These are phyloP conservation scores for Pseudogymnoascus sp. DNA, from an alignment of 2,329 filamentous ascomycete genomes.

Conservation along the genomic window DNA sequence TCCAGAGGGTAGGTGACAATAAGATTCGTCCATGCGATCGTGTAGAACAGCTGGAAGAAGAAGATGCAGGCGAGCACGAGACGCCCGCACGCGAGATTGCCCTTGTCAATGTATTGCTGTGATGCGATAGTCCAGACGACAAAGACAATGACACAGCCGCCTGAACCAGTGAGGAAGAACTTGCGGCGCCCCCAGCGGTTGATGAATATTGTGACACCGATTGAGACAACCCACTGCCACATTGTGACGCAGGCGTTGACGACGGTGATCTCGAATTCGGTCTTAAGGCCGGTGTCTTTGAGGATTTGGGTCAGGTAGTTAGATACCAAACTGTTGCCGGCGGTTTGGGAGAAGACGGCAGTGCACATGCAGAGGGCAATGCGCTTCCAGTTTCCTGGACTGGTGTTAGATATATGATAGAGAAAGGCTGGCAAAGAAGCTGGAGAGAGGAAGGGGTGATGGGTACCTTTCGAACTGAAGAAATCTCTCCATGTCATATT, in stretches of 20 bases:
- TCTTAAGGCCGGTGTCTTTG: slow-evolving; percentile 33
- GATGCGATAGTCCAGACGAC: slow-evolving; percentile 36
- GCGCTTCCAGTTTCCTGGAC: slow-evolving; percentile 33
- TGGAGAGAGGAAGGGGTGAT: not conserved
- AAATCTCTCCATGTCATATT: slow-evolving; percentile 12
- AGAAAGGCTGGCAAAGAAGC: slow-evolving; percentile 21
- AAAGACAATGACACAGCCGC: slow-evolving; percentile 29
- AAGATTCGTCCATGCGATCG: slow-evolving; percentile 37
- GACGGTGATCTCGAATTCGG: slow-evolving; percentile 34
- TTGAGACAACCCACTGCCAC: slow-evolving; percentile 37
- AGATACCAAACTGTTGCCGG: slow-evolving; percentile 36
- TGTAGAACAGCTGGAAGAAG: slow-evolving; percentile 36
- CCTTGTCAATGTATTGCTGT: slow-evolving; percentile 31
- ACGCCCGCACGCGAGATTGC: slow-evolving; percentile 28
- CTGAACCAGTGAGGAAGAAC: slow-evolving; percentile 34
- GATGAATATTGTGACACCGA: slow-evolving; percentile 32
- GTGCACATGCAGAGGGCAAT: slow-evolving; percentile 35
- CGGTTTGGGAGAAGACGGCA: slow-evolving; percentile 35
- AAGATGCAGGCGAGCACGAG: slow-evolving; percentile 38
- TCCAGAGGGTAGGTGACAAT: slow-evolving; percentile 38
- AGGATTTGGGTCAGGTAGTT: slow-evolving; percentile 36
- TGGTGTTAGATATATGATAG: slow-evolving; percentile 17
- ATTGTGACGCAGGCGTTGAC: slow-evolving; percentile 36
- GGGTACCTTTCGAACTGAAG: slow-evolving; percentile 2
- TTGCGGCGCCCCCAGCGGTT: slow-evolving; percentile 33